Evolutionary conservation across 305 asterid species (phyloP), one percentile per base, ranked within the genome.

Genomic region (Solanum hybrid): DNA sequence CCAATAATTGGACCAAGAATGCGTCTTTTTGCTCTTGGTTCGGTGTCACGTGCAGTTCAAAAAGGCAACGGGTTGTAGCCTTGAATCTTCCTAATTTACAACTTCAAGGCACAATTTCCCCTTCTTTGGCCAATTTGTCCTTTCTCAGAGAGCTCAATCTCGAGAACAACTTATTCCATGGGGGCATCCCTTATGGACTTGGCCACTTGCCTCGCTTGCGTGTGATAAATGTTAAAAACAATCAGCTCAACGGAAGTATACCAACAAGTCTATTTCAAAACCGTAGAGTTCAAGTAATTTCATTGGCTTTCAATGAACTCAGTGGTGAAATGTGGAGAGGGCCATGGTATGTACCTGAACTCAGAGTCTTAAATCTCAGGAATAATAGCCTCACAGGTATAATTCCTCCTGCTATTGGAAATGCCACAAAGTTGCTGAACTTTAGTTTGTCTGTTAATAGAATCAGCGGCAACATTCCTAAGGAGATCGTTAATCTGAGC

Each of bases 11-110:
- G 91, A 90, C 86, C 11, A 73, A 6, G 3, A 38, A 35, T 45
- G 42, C 86, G 4, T 72, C 86, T 24, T 87, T 90, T 40, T 90
- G 91, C 79, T 71, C 85, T 36, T 90, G 91, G 91, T 40, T 90
- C 36, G 91, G 91, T 17, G 88, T 90, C 86, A 90, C 81, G 12
- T 90, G 90, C 88, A 82, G 73, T 84, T n/a, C 86, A 38, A 27
- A n/a, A 13, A 87, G 86, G 37, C 51, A 88, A 38, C 89, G 92
- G 72, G 90, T 87, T 17, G 73, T 31, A 14, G 51, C 90, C 37
- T 51, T 92, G 76, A 81, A 27, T 34, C 93, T 92, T 35, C 24
- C 90, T 0, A 29, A 85, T 81, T 84, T 91, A 90, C 88, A 76
- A 7, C 89, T 90, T 72, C 90, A 90, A 81, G 91, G 91, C 24